Conservation (phyloP, 495 filamentous ascomycete genomes). For the Cenococcum geophilum region DNA sequence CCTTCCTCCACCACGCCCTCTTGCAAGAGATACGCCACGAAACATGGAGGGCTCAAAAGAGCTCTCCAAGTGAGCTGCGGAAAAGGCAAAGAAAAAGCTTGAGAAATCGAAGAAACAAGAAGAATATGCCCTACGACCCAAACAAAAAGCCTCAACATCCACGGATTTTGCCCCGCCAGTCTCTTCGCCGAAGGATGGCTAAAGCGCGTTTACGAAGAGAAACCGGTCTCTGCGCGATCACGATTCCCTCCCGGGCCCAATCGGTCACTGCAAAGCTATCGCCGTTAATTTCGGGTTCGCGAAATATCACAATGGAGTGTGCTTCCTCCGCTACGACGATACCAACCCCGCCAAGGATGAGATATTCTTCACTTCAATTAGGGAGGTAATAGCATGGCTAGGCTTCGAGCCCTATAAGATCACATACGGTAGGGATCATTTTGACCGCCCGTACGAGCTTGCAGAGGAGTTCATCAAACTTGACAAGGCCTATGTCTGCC, state of each 20-base stretch:
- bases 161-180: slow-evolving; percentile 44
- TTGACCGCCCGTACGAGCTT: slow-evolving; percentile 77
- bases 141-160: slow-evolving; percentile 14
- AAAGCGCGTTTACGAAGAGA: slow-evolving; percentile 70
- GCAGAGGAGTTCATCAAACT: slow-evolving; percentile 76
- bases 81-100: slow-evolving; percentile 34
- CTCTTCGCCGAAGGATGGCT: slow-evolving; percentile 88
- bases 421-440: slow-evolving; percentile 79
- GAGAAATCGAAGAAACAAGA: slow-evolving; percentile 32
- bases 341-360: slow-evolving; percentile 45
- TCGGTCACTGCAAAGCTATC: slow-evolving; percentile 96
- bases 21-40: not conserved
- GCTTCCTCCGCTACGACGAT: slow-evolving; percentile 46
- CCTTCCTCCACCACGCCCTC: not conserved
- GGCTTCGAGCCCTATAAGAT: slow-evolving; percentile 50
- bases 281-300: slow-evolving; percentile 96
- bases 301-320: slow-evolving; percentile 71
- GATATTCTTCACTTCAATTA: slow-evolving; percentile 40
- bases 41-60: slow-evolving; percentile 22
- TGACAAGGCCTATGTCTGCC: slow-evolving; percentile 74
- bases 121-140: slow-evolving; percentile 27
- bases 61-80: slow-evolving; percentile 34
- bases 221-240: slow-evolving; percentile 60
- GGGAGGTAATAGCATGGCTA: slow-evolving; percentile 44
- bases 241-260: slow-evolving; percentile 92